Conservation (phyloP, 2,329 filamentous ascomycete species). For the Achaetomium macrosporum region DNA sequence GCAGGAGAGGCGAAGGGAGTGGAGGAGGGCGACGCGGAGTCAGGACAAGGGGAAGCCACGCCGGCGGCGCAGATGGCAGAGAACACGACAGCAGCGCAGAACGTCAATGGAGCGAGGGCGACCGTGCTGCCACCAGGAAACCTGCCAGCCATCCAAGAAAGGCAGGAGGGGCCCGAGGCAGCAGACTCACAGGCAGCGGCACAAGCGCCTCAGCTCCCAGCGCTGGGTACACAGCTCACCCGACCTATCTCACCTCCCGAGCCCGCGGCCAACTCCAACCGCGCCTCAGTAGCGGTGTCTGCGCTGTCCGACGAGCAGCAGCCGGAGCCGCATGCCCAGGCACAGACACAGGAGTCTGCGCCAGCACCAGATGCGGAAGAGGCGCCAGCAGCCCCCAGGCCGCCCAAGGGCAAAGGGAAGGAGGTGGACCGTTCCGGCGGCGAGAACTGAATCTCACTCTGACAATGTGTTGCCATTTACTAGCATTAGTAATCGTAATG, state of each 20-base stretch:
- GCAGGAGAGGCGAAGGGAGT: not conserved
- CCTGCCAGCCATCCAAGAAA: slow-evolving; percentile 16
- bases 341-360: not conserved
- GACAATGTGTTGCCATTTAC: not conserved
- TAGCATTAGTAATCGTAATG: slow-evolving; percentile 12
- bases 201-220: slow-evolving; percentile 14
- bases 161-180: not conserved
- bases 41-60: not conserved
- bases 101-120: not conserved
- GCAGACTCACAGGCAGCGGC: not conserved
- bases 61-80: not conserved
- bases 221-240: not conserved
- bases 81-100: not conserved
- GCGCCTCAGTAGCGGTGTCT: slow-evolving; percentile 10
- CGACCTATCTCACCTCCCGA: slow-evolving; percentile 2
- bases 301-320: slow-evolving; percentile 7
- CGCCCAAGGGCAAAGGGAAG: slow-evolving; percentile 13
- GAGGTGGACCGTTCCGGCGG: not conserved
- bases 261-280: slow-evolving; percentile 3
- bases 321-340: not conserved
- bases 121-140: slow-evolving; percentile 1
- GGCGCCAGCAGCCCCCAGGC: not conserved
- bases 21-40: slow-evolving; percentile 10
- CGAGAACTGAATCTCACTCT: not conserved
- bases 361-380: not conserved